phyloP scores from a whole-genome alignment of 345 rosid species.

The Bruguiera gymnorhiza region DNA sequence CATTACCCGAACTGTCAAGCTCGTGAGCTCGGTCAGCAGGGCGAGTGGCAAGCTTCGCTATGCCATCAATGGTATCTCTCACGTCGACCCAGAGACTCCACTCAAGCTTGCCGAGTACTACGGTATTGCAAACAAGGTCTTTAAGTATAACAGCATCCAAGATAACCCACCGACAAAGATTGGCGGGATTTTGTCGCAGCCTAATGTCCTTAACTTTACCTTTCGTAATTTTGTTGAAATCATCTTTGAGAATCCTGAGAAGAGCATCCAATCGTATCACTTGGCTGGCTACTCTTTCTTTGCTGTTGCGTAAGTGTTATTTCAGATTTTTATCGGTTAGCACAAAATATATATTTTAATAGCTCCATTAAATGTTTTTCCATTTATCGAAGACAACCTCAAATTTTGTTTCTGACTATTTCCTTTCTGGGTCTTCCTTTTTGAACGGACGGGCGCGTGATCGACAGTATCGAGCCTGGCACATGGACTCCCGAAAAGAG shows the following conservation, averaged over 20 bases:
- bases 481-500: conserved; percentile 80
- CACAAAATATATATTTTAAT: not conserved
- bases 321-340: not conserved
- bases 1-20: conserved; percentile 35
- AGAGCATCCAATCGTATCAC: conserved; percentile 25
- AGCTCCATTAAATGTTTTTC: not conserved
- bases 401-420: no score
- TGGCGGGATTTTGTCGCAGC: not conserved
- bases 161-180: conserved; percentile 10
- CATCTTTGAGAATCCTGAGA: conserved; percentile 29
- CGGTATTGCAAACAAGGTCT: conserved; percentile 28
- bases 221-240: conserved; percentile 29
- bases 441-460: no score
- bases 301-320: conserved; percentile 26
- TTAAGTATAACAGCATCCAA: conserved; percentile 23
- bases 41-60: conserved; percentile 32
- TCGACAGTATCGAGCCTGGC: conserved; percentile 61
- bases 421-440: no score
- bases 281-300: conserved; percentile 32
- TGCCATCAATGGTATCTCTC: conserved; percentile 35
- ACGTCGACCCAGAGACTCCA: conserved; percentile 25
- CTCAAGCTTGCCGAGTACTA: conserved; percentile 36
- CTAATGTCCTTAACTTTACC: conserved; percentile 25
- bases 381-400: no score
- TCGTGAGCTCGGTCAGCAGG: conserved; percentile 18